phyloP scores from a whole-genome alignment of 495 filamentous ascomycete species.

The Aspergillus wentii region DNA sequence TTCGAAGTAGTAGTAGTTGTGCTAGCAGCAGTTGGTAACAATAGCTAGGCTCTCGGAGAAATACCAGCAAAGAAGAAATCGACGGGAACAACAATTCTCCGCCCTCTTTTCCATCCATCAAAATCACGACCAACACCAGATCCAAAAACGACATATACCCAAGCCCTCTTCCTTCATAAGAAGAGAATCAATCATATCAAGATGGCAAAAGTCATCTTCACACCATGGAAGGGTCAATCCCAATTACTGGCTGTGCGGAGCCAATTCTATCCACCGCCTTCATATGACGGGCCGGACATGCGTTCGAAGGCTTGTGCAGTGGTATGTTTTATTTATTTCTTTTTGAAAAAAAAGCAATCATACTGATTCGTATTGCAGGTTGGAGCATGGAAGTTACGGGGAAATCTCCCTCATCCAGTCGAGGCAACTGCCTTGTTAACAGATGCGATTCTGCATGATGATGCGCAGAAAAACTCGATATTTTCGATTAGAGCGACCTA shows the following conservation, averaged over 20 bases:
- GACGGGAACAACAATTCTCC: slow-evolving; percentile 16
- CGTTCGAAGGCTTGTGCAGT: slow-evolving; percentile 41
- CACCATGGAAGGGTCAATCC: slow-evolving; percentile 65
- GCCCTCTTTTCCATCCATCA: too few species aligned
- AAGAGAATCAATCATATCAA: too few species aligned
- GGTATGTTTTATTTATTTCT: slow-evolving; percentile 23
- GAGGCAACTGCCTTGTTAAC: slow-evolving; percentile 76
- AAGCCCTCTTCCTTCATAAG: too few species aligned
- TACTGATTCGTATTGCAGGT: slow-evolving; percentile 28
- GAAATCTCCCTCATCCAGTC: slow-evolving; percentile 73
- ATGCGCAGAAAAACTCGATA: slow-evolving; percentile 42
- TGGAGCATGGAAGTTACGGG: slow-evolving; percentile 57
- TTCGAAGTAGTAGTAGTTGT: too few species aligned
- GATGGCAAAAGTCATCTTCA: slow-evolving; percentile 75
- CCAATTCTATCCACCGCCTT: slow-evolving; percentile 56
- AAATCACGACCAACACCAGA: slow-evolving; percentile 12
- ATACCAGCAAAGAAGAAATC: not conserved
- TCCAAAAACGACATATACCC: not conserved
- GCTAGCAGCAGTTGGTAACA: too few species aligned
- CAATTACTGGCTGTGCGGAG: slow-evolving; percentile 64
- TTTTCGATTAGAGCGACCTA: slow-evolving; percentile 55
- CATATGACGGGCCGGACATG: slow-evolving; percentile 30
- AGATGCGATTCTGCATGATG: slow-evolving; percentile 67
- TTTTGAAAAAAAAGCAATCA: not conserved
- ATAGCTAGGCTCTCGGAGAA: too few species aligned